phyloP scores from a whole-genome alignment of 306 rosid species.

The Datisca glomerata region DNA sequence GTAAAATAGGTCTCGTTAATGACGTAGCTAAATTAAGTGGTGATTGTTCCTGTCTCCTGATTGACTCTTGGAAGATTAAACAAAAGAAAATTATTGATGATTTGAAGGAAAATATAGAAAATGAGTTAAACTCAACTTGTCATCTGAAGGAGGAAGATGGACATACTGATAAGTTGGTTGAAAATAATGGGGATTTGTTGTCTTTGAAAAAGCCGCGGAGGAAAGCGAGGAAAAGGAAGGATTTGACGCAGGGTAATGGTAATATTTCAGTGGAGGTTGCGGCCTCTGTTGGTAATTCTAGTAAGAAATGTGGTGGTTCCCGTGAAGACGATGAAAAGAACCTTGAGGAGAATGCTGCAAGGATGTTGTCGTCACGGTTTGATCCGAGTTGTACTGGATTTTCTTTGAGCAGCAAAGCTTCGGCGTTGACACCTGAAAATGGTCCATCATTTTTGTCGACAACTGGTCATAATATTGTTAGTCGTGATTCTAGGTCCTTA shows the following conservation, averaged over 20 bases:
- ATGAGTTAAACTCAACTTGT: conserved; percentile 30
- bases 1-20: conserved; percentile 28
- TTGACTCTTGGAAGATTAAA: conserved; percentile 22
- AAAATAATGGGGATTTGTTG: conserved; percentile 14
- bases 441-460: conserved; percentile 42
- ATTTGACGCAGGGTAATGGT: conserved; percentile 24
- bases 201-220: conserved; percentile 33
- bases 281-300: conserved; percentile 27
- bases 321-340: conserved; percentile 78
- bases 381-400: conserved; percentile 93
- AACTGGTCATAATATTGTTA: conserved; percentile 35
- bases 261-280: conserved; percentile 29
- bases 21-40: conserved; percentile 28
- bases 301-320: conserved; percentile 30
- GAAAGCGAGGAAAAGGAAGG: conserved; percentile 36
- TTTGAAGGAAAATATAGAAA: conserved; percentile 28
- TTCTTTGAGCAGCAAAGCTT: conserved; percentile 44
- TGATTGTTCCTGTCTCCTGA: conserved; percentile 26
- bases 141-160: conserved; percentile 31
- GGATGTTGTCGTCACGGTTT: conserved; percentile 96
- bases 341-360: conserved; percentile 97
- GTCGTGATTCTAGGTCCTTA: conserved; percentile 30
- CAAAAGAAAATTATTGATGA: conserved; percentile 24
- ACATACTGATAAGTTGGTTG: conserved; percentile 4
- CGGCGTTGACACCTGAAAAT: conserved; percentile 35